Base-by-base conservation (phyloP, 306 rosid species). In the Vigna nakashimae region DNA sequence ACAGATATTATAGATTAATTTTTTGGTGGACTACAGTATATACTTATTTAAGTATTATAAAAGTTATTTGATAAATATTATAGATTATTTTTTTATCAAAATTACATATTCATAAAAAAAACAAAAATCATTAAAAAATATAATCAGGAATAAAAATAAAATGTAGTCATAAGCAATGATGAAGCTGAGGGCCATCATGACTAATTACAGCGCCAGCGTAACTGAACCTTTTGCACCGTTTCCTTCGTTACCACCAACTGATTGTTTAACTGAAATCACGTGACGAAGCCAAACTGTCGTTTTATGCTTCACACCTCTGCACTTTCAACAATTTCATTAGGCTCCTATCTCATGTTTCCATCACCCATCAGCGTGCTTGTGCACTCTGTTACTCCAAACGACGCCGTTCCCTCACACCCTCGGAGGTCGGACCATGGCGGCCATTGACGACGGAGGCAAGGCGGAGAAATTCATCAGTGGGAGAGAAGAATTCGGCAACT, bases 401-500 rank as follows among this genome's bases (percentile, higher is more conserved):
- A 70, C 85, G 58, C 60, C 81, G 78, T 76, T 81, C 20, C 69
- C 9, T 50, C 49, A 16, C 59, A 46, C 26, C 38, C 65, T 36
- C 56, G 7, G 3, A 3, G 11, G 0, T 48, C 55, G 11, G 62
- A 22, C 6, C 17, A 73, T 83, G 86, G 65, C 55, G 56, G 65
- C 52, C 13, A 22, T 49, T 43, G 69, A 14, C 3, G 32, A 48
- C 28, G 77, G 45, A 12, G 60, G 5, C 34, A 1, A 30, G 70
- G 70, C 20, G 62, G 79, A 75, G 77, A 79, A 36, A 22, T 74
- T 88, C 15, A 73, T 88, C 72, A 74, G 52, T 13, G 89, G 87
- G 15, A 74, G 69, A 9, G 82, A 85, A 17, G 78, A 68, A 43
- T 84, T 81, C 45, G 76, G 69, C 59, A 72, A 80, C 28, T 73